Percentiles rank a stretch among this genome's conserved stretches.
Evolutionary conservation across 192 early-diverging fungal genomes (phyloP).

Genomic region (Neocallimastix lanati): DNA sequence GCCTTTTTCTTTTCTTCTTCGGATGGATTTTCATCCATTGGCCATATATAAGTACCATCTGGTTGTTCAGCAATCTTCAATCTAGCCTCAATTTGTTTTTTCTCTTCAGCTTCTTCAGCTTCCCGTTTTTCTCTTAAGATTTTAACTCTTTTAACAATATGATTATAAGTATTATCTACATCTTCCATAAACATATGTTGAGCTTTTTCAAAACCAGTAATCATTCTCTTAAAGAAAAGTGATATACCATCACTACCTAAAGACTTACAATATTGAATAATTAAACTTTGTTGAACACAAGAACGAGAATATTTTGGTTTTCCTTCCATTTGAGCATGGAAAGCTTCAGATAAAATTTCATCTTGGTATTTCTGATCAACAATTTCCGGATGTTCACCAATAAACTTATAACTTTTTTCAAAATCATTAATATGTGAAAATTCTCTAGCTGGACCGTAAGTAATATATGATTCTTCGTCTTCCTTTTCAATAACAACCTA

Average conservation of each 20-base stretch:
- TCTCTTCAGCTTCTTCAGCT: constrained; percentile 31
- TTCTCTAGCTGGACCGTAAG: constrained; percentile 9
- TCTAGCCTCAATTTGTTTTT: constrained; percentile 24
- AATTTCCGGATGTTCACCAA: constrained; percentile 49
- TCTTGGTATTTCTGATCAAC: constrained; percentile 53
- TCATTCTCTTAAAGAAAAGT: constrained; percentile 54
- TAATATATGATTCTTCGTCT: constrained; percentile 15
- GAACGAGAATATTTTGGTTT: constrained; percentile 45
- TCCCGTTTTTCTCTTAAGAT: constrained; percentile 37
- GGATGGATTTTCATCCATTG: neutral
- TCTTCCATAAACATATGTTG: constrained; percentile 68
- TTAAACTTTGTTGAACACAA: constrained; percentile 60
- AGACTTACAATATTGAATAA: constrained; percentile 68
- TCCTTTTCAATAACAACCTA: constrained; percentile 4
- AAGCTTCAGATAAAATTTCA: constrained; percentile 69
- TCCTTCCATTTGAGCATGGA: constrained; percentile 53
- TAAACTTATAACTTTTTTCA: constrained; percentile 22
- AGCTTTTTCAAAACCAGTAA: constrained; percentile 26
- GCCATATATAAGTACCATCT: constrained; percentile 1
- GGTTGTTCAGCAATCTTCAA: constrained; percentile 1
- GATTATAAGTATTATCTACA: constrained; percentile 64
- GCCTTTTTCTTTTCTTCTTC: neutral
- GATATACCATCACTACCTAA: constrained; percentile 67
- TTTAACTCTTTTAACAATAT: constrained; percentile 56
- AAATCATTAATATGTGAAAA: constrained; percentile 3